These are phyloP conservation scores for Pistacia integerrima DNA, from an alignment of 345 rosid genomes.

Conservation along the genomic window DNA sequence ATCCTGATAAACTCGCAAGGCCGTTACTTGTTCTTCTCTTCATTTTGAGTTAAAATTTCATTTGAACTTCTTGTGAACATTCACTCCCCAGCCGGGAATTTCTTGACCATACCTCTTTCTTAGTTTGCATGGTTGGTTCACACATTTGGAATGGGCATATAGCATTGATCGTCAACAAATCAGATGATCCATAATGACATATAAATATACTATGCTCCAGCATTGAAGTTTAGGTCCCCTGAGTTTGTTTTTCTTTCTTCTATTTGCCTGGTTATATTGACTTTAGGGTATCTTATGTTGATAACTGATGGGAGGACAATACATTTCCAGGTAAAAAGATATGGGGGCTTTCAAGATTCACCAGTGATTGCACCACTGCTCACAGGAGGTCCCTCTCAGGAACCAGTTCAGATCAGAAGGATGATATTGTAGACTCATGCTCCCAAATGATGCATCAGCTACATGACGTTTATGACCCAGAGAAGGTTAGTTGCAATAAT, in stretches of 20 bases:
- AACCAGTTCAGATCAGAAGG: constrained; percentile 66
- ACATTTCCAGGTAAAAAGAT: constrained; percentile 65
- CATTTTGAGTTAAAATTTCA: not conserved
- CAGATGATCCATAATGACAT: not conserved
- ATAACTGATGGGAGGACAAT: constrained; percentile 1
- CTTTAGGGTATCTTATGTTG: constrained; percentile 17
- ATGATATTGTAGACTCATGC: constrained; percentile 80
- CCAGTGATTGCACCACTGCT: constrained; percentile 83
- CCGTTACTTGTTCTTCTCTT: not conserved
- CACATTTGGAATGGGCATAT: not conserved
- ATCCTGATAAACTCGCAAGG: not conserved
- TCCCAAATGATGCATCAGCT: constrained; percentile 90
- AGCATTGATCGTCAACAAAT: not conserved
- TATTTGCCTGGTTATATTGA: constrained; percentile 14
- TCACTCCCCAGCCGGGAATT: not conserved
- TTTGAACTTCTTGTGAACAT: not conserved
- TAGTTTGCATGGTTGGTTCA: not conserved
- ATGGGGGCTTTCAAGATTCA: constrained; percentile 85
- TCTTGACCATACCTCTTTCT: not conserved
- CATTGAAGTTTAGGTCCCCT: not conserved
- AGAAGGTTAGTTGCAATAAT: constrained; percentile 50
- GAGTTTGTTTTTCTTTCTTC: constrained; percentile 8
- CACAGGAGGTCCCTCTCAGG: constrained; percentile 64
- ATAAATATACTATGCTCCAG: not conserved
- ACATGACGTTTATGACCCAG: constrained; percentile 87